A percentile compares a stretch with the other conserved stretches of the same genome.
phyloP scores from a whole-genome alignment of 805 yeast species.

The Maudiozyma bulderi region DNA sequence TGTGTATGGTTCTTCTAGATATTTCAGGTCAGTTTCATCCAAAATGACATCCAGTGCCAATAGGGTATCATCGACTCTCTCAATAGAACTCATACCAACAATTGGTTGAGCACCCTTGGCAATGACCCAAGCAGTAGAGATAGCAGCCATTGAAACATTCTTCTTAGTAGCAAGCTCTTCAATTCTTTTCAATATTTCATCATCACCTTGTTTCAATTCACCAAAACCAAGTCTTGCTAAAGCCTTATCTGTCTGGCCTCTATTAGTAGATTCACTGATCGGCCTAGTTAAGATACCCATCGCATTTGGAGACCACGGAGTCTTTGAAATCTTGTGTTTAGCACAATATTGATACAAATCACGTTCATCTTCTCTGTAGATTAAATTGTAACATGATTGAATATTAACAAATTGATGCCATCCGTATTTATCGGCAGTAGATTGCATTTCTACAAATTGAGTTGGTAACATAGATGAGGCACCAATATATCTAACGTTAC shows the following conservation, averaged over 20 bases:
- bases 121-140: conserved; percentile 45
- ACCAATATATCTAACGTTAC: conserved; percentile 28
- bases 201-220: conserved; percentile 27
- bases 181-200: conserved; percentile 37
- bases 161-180: conserved; percentile 42
- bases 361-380: conserved; percentile 52
- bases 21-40: conserved; percentile 11
- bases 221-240: conserved; percentile 42
- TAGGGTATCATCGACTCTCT: conserved; percentile 44
- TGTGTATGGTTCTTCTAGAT: conserved; percentile 13
- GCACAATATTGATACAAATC: conserved; percentile 49
- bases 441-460: conserved; percentile 48
- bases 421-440: conserved; percentile 36
- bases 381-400: conserved; percentile 48
- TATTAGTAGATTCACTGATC: conserved; percentile 6
- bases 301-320: conserved; percentile 54
- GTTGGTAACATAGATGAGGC: conserved; percentile 52
- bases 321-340: conserved; percentile 41
- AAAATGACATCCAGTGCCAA: conserved; percentile 34
- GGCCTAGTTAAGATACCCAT: conserved; percentile 48
- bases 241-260: conserved; percentile 4
- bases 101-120: conserved; percentile 44
- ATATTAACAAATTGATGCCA: conserved; percentile 42
- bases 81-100: conserved; percentile 39
- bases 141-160: conserved; percentile 42